Percentiles rank a stretch among this genome's conserved stretches.
These are phyloP conservation scores for Narthecium ossifragum DNA, from an alignment of 106 monocot genomes.

Conservation along the genomic window DNA sequence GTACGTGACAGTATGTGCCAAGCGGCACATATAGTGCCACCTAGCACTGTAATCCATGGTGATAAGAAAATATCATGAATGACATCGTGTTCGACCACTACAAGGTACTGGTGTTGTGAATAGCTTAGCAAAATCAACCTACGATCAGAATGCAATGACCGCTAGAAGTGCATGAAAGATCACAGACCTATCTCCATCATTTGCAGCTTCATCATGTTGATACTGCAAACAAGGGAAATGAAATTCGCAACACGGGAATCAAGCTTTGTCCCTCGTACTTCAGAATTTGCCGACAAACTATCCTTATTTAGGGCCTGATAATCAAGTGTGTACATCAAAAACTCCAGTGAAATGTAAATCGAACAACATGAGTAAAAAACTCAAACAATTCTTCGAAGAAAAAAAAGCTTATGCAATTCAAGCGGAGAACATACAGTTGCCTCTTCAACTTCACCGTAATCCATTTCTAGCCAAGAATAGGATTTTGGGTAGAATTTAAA, in stretches of 20 bases:
- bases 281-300: slow-evolving; percentile 19
- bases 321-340: too few species aligned
- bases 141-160: too few species aligned
- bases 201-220: slow-evolving; percentile 96
- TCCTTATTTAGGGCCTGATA: slow-evolving; percentile 31
- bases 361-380: too few species aligned
- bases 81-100: too few species aligned
- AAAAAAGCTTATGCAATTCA: slow-evolving; percentile 6
- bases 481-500: slow-evolving; percentile 47
- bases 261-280: slow-evolving; percentile 73
- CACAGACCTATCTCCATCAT: slow-evolving; percentile 90
- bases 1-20: too few species aligned
- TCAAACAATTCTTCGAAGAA: slow-evolving; percentile 1
- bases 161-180: not conserved
- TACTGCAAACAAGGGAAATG: slow-evolving; percentile 78
- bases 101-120: too few species aligned
- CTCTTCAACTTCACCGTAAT: slow-evolving; percentile 55
- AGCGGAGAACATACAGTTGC: slow-evolving; percentile 28
- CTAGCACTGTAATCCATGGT: too few species aligned
- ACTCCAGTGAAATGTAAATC: too few species aligned
- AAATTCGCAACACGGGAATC: slow-evolving; percentile 67
- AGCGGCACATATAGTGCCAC: too few species aligned
- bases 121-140: too few species aligned
- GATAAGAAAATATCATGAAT: too few species aligned
- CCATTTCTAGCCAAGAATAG: slow-evolving; percentile 94